Base-by-base conservation (phyloP, 2,329 filamentous ascomycete species). In the Fusarium nygamai region DNA sequence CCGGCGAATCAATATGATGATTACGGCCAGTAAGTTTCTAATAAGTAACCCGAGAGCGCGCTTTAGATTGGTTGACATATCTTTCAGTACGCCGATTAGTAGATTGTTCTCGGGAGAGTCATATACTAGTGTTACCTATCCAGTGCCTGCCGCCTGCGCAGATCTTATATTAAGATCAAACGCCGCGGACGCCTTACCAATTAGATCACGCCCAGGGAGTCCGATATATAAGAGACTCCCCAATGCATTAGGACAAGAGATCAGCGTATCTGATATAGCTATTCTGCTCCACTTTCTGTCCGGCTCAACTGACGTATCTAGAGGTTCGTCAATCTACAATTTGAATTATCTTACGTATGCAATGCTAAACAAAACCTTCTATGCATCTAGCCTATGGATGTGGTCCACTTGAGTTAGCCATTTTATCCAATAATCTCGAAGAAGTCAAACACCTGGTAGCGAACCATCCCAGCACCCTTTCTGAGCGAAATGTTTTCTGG, bases 381-480 rank as follows among this genome's bases (percentile, higher is more conserved):
- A 19, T 6, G 1, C 1, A 19, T 4, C 0, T 14, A 48, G 29
- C 46, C 4, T 48, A 33, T 8, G 16, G 47, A 0, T 50, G 47
- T 10, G 47, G 47, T 2, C 10, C 16, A 4, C 47, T 50, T 2
- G 3, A 16, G 1, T 12, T 24, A 6, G 29, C 47, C 4, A 9
- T 50, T 1, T 6, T 50, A 9, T 33, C 47, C 1, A 10, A 50
- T 7, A 19, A 50, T 13, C 10, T 33, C 7, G 29, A 13, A 10
- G 11, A 50, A 19, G 29, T 33, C 11, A 19, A 33, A n/a, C 0
- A 4, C 0, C 5, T 50, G 0, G 14, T 19, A 12, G 3, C 10
- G 1, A 24, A 24, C 0, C 22, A 50, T 24, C 47, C 29, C 11
- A 13, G 7, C 22, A 19, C 47, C 5, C 47, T 50, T 9, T 17